Conservation (phyloP, 2,329 filamentous ascomycete genomes). For the Scleromitrula shiraiana region DNA sequence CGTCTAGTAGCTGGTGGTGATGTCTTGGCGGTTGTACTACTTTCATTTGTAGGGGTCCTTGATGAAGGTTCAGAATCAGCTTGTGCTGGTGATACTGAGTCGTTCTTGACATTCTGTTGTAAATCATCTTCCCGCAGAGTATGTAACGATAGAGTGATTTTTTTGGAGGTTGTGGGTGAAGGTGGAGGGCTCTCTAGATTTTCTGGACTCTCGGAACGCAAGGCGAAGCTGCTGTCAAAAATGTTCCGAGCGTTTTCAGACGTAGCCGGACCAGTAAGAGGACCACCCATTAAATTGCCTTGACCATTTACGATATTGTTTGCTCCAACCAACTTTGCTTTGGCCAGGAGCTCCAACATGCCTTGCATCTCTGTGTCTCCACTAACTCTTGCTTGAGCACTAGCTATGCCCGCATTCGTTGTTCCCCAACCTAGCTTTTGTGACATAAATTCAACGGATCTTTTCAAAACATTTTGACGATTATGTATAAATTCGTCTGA, state of each 20-base stretch:
- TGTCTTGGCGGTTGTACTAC: conserved; percentile 42
- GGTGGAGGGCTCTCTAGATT: conserved; percentile 25
- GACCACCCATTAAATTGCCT: conserved; percentile 42
- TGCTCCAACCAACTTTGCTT: conserved; percentile 68
- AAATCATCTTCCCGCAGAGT: conserved; percentile 11
- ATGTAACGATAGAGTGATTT: conserved; percentile 8
- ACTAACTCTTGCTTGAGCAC: conserved; percentile 71
- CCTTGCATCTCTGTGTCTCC: conserved; percentile 83
- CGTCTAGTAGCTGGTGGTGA: conserved; percentile 51
- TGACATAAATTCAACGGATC: conserved; percentile 88
- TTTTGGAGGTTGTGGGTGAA: conserved; percentile 21
- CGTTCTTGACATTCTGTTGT: conserved; percentile 17
- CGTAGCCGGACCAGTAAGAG: conserved; percentile 73
- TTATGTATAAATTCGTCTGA: conserved; percentile 87
- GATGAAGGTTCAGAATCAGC: conserved; percentile 42
- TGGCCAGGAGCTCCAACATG: conserved; percentile 81
- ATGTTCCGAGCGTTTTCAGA: conserved; percentile 62
- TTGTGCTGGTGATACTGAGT: conserved; percentile 17
- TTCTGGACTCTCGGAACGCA: conserved; percentile 44
- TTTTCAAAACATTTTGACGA: conserved; percentile 85
- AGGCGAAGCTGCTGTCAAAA: conserved; percentile 75
- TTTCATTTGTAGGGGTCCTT: conserved; percentile 48
- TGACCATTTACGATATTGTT: conserved; percentile 48
- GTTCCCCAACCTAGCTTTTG: conserved; percentile 75
- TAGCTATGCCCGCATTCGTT: conserved; percentile 67